Evolutionary conservation across 192 early-diverging fungal genomes (phyloP).

Genomic region (Coemansia sp.): DNA sequence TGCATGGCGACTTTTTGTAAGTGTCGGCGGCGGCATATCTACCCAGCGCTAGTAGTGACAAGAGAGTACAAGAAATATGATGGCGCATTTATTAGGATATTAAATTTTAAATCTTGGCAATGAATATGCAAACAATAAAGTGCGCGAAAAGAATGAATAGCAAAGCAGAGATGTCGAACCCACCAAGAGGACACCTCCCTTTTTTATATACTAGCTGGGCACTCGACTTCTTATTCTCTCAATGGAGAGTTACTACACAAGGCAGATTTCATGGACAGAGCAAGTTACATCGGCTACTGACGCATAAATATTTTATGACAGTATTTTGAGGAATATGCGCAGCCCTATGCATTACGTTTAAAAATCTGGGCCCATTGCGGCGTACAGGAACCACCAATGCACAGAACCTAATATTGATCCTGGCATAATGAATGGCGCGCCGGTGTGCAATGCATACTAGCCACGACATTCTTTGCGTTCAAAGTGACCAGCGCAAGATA

Average conservation of each 20-base stretch:
- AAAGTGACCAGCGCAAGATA: background rate
- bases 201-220: background rate
- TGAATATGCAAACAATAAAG: background rate
- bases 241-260: background rate
- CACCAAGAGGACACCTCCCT: background rate
- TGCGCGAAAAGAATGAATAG: background rate
- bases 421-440: background rate
- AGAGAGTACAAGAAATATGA: background rate
- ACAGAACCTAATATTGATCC: background rate
- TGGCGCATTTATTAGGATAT: background rate
- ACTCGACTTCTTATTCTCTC: background rate
- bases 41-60: background rate
- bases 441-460: background rate
- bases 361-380: background rate
- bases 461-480: background rate
- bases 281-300: background rate
- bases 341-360: background rate
- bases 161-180: background rate
- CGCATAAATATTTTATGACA: background rate
- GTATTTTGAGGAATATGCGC: background rate
- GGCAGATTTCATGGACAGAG: background rate
- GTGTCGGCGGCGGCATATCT: conserved; percentile 8
- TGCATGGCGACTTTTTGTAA: conserved; percentile 42
- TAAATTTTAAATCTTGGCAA: background rate
- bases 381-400: background rate